Evolutionary conservation across 352 stramenopile genomes (phyloP).

Genomic region (Saprolegnia diclina): DNA sequence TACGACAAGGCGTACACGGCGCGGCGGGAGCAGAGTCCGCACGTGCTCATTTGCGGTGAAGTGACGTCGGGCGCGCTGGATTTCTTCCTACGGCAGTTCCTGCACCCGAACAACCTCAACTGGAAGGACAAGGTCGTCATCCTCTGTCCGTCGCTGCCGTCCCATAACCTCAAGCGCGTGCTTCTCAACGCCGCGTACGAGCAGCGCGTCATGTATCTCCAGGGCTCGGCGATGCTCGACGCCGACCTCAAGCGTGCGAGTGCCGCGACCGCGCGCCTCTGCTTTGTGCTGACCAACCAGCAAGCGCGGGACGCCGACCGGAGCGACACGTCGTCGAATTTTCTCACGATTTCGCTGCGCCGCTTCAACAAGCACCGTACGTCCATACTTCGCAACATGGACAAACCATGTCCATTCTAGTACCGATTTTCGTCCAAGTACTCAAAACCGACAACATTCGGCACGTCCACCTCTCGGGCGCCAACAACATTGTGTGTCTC

Average conservation of each 20-base stretch:
- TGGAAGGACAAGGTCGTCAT: constrained; percentile 64
- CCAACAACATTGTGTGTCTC: constrained; percentile 63
- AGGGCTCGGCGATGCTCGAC: constrained; percentile 70
- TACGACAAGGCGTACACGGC: constrained; percentile 71
- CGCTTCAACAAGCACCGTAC: constrained; percentile 63
- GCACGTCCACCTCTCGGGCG: constrained; percentile 71
- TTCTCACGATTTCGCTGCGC: constrained; percentile 66
- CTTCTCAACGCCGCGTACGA: constrained; percentile 70
- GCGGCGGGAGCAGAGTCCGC: constrained; percentile 49
- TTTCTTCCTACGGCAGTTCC: constrained; percentile 77
- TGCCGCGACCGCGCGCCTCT: constrained; percentile 46
- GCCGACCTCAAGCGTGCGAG: constrained; percentile 58
- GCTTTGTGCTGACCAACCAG: constrained; percentile 74
- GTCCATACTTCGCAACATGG: neutral
- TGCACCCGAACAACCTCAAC: constrained; percentile 60
- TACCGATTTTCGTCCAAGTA: constrained; percentile 68
- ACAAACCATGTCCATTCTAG: constrained; percentile 27
- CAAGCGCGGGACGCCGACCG: constrained; percentile 50
- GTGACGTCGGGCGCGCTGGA: constrained; percentile 60
- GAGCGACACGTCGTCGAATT: constrained; percentile 66
- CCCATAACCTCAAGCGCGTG: constrained; percentile 48
- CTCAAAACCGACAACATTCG: constrained; percentile 65
- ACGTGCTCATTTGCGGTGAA: constrained; percentile 75
- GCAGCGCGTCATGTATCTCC: constrained; percentile 67
- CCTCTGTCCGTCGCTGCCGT: constrained; percentile 52